Evolutionary conservation across 1,139 yeast genomes (phyloP).

Genomic region (Zhuliangozyma blackwelliae): DNA sequence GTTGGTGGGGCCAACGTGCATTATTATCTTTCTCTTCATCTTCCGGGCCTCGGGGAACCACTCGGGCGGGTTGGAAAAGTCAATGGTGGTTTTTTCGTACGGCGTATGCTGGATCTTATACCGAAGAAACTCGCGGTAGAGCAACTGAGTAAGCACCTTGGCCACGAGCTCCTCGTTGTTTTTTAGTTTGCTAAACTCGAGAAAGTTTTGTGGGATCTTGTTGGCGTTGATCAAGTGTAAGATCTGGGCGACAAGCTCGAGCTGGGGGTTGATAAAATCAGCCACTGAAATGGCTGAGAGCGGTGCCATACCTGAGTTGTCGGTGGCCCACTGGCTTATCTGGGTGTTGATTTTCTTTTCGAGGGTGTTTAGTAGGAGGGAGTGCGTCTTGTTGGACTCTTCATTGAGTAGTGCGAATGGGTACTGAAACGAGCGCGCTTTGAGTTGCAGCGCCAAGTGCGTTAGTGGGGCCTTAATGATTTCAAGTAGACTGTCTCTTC

Average conservation of each 20-base stretch:
- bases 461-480: not conserved
- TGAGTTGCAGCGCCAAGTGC: not conserved
- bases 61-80: conserved; percentile 68
- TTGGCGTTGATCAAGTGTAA: conserved; percentile 17
- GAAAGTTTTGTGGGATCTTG: conserved; percentile 17
- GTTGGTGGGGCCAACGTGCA: conserved; percentile 98
- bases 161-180: conserved; percentile 17
- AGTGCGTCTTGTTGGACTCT: conserved; percentile 1
- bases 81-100: conserved; percentile 25
- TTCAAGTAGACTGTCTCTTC: too few species aligned
- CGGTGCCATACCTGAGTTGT: conserved; percentile 1
- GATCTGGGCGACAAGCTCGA: conserved; percentile 17
- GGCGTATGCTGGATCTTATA: conserved; percentile 13
- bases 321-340: not conserved
- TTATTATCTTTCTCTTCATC: conserved; percentile 68
- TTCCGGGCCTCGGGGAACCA: conserved; percentile 89
- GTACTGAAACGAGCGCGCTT: conserved; percentile 1
- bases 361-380: not conserved
- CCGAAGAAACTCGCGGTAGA: conserved; percentile 20
- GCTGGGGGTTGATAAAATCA: conserved; percentile 30
- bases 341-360: not conserved
- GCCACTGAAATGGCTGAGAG: conserved; percentile 8
- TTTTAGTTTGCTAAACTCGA: conserved; percentile 13
- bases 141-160: conserved; percentile 19
- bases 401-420: conserved; percentile 7